phyloP scores from a whole-genome alignment of 345 rosid species.

The Syzygium jambos region DNA sequence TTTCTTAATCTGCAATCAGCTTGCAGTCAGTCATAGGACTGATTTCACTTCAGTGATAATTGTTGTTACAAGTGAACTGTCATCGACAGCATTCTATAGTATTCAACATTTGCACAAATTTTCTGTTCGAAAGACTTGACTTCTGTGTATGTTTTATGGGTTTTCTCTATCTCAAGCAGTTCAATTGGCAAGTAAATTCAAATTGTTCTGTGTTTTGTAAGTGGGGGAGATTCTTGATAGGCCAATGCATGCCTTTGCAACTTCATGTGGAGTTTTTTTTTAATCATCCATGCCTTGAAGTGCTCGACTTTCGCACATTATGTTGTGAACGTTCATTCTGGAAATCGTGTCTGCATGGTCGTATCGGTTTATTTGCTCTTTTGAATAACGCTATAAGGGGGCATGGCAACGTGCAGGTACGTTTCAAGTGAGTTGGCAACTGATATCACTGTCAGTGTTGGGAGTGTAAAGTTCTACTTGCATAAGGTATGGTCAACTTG shows the following conservation, averaged over 20 bases:
- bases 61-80: background rate
- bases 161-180: background rate
- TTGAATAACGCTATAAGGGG: background rate
- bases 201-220: background rate
- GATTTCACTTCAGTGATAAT: background rate
- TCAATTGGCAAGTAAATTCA: background rate
- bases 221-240: background rate
- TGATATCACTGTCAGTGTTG: conserved; percentile 48
- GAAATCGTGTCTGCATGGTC: background rate
- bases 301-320: background rate
- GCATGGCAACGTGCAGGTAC: conserved; percentile 27
- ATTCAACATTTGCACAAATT: background rate
- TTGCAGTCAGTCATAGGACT: background rate
- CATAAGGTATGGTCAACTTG: conserved; percentile 58
- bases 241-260: background rate
- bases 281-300: background rate
- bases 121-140: background rate
- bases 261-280: background rate
- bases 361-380: background rate
- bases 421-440: conserved; percentile 70
- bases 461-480: conserved; percentile 53
- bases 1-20: background rate
- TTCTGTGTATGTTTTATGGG: background rate
- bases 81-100: background rate
- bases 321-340: background rate